A percentile compares a stretch with the other conserved stretches of the same genome.
These are phyloP conservation scores for Trametes hirsuta DNA, from an alignment of 1,284 basidiomycete genomes.

Conservation along the genomic window DNA sequence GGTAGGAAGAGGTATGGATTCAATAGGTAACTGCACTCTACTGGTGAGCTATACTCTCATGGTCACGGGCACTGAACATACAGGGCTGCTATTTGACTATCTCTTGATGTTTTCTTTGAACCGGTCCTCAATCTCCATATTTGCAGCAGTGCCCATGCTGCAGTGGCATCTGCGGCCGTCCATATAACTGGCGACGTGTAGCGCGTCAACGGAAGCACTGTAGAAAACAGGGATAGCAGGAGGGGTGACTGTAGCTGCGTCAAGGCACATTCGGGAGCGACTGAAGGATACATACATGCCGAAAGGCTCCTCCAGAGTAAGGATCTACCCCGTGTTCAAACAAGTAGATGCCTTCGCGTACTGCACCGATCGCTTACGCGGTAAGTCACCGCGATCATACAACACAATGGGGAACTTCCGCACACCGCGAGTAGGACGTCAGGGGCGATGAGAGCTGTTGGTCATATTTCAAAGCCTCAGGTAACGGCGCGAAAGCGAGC, in stretches of 20 bases:
- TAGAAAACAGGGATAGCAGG: conserved; percentile 77
- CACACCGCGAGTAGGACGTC: conserved; percentile 68
- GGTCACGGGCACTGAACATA: conserved; percentile 42
- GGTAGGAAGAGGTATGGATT: conserved; percentile 88
- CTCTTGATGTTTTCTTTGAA: conserved; percentile 48
- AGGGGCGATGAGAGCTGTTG: conserved; percentile 84
- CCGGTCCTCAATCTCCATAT: conserved; percentile 69
- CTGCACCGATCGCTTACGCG: conserved; percentile 44
- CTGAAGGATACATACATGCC: conserved; percentile 59
- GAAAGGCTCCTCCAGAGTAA: conserved; percentile 83
- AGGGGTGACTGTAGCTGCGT: conserved; percentile 69
- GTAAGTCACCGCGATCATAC: neutral
- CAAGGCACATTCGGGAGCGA: neutral
- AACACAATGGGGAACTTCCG: conserved; percentile 22
- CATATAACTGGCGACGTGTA: conserved; percentile 63
- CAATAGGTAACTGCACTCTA: conserved; percentile 69
- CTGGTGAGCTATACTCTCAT: neutral
- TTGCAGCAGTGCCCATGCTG: conserved; percentile 66
- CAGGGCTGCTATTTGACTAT: conserved; percentile 63
- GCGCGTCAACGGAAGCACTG: conserved; percentile 57
- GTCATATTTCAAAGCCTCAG: conserved; percentile 54
- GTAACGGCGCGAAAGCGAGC: conserved; percentile 52
- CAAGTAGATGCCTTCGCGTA: conserved; percentile 86
- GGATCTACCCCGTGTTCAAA: conserved; percentile 76
- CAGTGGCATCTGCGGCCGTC: conserved; percentile 68